Conservation (phyloP, 2,329 filamentous ascomycete species). For the Chalaropsis ovoidea region DNA sequence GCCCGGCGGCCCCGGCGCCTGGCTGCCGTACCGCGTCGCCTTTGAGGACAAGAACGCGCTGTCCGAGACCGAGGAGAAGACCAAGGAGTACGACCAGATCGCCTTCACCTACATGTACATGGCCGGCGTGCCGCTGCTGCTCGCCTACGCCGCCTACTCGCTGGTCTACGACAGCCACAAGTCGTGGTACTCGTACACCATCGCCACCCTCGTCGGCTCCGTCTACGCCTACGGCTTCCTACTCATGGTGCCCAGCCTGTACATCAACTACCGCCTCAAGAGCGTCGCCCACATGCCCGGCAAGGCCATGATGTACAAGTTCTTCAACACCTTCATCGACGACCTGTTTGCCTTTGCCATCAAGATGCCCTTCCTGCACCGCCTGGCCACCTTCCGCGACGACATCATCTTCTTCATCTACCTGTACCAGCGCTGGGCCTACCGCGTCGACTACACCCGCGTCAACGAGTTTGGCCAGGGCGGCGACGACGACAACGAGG, state of each 20-base stretch:
- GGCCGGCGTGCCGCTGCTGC: slow-evolving; percentile 74
- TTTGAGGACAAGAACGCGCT: slow-evolving; percentile 98
- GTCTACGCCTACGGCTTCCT: slow-evolving; percentile 98
- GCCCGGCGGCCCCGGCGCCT: slow-evolving; percentile 54
- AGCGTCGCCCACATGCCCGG: slow-evolving; percentile 93
- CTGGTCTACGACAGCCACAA: slow-evolving; percentile 90
- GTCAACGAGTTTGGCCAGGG: slow-evolving; percentile 98
- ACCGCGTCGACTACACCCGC: slow-evolving; percentile 80
- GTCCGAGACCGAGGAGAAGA: slow-evolving; percentile 91
- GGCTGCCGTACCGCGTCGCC: slow-evolving; percentile 66
- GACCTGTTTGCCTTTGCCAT: slow-evolving; percentile 98
- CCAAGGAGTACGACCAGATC: slow-evolving; percentile 94
- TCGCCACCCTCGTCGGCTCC: slow-evolving; percentile 85
- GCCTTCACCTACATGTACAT: slow-evolving; percentile 97
- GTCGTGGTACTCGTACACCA: slow-evolving; percentile 94
- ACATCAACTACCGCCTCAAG: slow-evolving; percentile 98
- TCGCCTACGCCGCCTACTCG: slow-evolving; percentile 84
- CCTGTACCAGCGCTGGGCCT: slow-evolving; percentile 86
- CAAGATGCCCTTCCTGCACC: slow-evolving; percentile 94
- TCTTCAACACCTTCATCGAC: slow-evolving; percentile 97
- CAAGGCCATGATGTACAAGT: slow-evolving; percentile 96
- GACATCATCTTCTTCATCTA: slow-evolving; percentile 98
- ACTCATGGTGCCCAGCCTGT: slow-evolving; percentile 96
- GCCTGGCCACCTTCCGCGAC: slow-evolving; percentile 82
- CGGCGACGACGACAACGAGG: slow-evolving; percentile 67